These are phyloP conservation scores for Dryas integrifolia DNA, from an alignment of 331 rosid genomes.

Conservation along the genomic window DNA sequence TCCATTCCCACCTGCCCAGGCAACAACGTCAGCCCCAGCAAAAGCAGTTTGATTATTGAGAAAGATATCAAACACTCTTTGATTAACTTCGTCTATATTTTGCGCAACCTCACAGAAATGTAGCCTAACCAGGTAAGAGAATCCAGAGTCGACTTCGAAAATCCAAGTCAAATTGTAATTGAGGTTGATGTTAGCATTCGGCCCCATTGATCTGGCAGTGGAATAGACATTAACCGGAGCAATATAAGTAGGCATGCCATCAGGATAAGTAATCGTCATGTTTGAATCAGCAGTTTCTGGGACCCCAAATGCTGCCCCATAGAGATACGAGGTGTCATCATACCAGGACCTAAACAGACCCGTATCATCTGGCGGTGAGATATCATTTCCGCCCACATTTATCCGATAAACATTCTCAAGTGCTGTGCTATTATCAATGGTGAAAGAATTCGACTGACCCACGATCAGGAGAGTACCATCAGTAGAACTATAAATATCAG, in stretches of 20 bases:
- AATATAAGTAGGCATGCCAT: constrained; percentile 42
- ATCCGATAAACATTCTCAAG: constrained; percentile 74
- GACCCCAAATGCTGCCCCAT: constrained; percentile 68
- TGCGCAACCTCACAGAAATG: constrained; percentile 70
- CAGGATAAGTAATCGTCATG: constrained; percentile 42
- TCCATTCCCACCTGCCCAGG: constrained; percentile 26
- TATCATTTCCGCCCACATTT: constrained; percentile 87
- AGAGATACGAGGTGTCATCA: constrained; percentile 57
- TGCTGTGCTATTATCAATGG: constrained; percentile 59
- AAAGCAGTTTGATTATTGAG: constrained; percentile 69
- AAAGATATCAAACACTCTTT: constrained; percentile 68
- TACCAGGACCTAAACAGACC: constrained; percentile 81
- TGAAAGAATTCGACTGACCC: constrained; percentile 26
- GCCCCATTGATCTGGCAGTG: constrained; percentile 97
- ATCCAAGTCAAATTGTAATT: constrained; percentile 85
- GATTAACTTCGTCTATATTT: constrained; percentile 38
- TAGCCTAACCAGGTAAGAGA: constrained; percentile 81
- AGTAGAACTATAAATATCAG: constrained; percentile 59
- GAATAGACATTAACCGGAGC: constrained; percentile 68
- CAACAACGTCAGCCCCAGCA: constrained; percentile 49
- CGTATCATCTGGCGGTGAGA: constrained; percentile 69
- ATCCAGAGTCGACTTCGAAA: constrained; percentile 68
- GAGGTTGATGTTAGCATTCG: constrained; percentile 35
- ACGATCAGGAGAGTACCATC: constrained; percentile 44
- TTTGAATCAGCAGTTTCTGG: constrained; percentile 44